Conservation (phyloP, 345 rosid genomes). For the Abelmoschus esculentus region DNA sequence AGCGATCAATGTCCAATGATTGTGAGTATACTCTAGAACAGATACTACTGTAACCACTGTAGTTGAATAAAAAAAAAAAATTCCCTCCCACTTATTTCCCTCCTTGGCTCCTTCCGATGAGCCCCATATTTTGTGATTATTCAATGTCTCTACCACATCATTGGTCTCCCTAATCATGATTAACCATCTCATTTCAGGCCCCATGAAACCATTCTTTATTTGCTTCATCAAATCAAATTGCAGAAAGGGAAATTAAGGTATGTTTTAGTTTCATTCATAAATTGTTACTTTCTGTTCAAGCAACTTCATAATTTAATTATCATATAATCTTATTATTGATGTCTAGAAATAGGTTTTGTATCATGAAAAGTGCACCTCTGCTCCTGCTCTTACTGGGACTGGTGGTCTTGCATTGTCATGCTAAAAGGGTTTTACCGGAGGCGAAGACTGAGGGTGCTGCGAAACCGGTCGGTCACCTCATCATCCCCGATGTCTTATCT, state of each 20-base stretch:
- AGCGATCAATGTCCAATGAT: no score
- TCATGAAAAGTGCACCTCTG: slow-evolving; percentile 17
- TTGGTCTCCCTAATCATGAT: slow-evolving; percentile 18
- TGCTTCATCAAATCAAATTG: slow-evolving; percentile 6
- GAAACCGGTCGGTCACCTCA: not conserved
- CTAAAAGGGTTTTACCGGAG: slow-evolving; percentile 12
- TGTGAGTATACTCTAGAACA: no score
- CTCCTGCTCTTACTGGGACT: slow-evolving; percentile 13
- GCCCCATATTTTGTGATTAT: slow-evolving; percentile 9
- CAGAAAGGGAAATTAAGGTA: slow-evolving; percentile 10
- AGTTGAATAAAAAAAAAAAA: no score
- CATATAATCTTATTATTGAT: not conserved
- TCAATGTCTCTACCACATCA: slow-evolving; percentile 14
- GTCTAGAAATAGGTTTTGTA: not conserved
- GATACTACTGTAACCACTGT: no score
- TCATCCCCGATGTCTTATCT: not conserved
- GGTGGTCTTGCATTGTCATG: slow-evolving; percentile 15
- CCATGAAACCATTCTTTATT: slow-evolving; percentile 4
- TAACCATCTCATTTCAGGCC: not conserved
- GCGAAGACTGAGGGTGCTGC: not conserved
- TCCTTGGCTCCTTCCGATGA: slow-evolving; percentile 7
- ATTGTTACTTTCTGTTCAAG: not conserved
- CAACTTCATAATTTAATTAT: not conserved
- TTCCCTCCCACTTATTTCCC: not conserved
- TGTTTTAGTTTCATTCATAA: not conserved